Conservation (phyloP, 176 grass and related monocot species). For the Carex scoparia region DNA sequence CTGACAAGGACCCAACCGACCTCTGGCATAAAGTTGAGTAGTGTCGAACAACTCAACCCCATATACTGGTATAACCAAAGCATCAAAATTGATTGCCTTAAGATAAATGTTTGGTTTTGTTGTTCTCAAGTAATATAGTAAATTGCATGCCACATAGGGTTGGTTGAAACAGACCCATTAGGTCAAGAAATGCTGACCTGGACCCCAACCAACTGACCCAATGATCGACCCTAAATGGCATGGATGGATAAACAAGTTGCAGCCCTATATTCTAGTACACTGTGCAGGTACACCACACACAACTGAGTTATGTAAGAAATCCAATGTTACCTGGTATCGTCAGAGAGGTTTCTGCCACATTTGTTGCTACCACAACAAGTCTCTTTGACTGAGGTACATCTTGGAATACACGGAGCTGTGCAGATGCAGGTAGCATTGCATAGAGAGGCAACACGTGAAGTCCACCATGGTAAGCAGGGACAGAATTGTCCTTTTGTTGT, state of each 20-base stretch:
- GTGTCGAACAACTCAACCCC: background rate
- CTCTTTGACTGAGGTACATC: conserved; percentile 68
- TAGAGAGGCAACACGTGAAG: conserved; percentile 80
- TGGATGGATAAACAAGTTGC: background rate
- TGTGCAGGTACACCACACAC: background rate
- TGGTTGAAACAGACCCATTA: background rate
- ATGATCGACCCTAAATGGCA: background rate
- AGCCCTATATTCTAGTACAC: background rate
- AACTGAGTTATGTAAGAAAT: background rate
- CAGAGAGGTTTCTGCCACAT: conserved; percentile 96
- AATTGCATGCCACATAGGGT: background rate
- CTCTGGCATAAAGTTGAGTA: background rate
- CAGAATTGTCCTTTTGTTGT: conserved; percentile 21
- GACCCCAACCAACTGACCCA: background rate
- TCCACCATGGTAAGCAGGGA: conserved; percentile 19
- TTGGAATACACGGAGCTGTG: conserved; percentile 79
- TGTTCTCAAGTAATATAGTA: background rate
- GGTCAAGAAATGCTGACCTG: background rate
- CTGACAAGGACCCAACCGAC: background rate
- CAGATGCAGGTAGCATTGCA: conserved; percentile 88
- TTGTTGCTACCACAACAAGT: conserved; percentile 92
- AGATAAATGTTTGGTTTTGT: background rate
- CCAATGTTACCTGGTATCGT: conserved; percentile 48
- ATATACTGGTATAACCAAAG: background rate
- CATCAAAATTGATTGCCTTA: background rate